These are phyloP conservation scores for Gaeumannomyces tritici DNA, from an alignment of 2,329 filamentous ascomycete genomes.

Conservation along the genomic window DNA sequence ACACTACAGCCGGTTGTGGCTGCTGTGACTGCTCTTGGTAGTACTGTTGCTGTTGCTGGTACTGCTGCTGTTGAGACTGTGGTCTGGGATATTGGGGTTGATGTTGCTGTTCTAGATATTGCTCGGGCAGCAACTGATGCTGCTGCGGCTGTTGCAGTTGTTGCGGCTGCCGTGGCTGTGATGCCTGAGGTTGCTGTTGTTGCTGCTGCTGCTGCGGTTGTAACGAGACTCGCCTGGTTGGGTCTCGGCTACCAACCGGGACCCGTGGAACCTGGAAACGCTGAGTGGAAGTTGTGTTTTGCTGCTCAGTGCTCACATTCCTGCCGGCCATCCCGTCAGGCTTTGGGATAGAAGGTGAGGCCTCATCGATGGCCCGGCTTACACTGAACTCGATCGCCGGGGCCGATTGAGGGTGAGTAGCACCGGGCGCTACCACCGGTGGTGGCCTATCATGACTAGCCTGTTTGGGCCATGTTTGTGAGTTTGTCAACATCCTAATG, in stretches of 20 bases:
- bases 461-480: slow-evolving; percentile 38
- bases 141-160: slow-evolving; percentile 8
- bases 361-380: slow-evolving; percentile 22
- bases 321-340: slow-evolving; percentile 28
- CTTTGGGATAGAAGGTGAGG: slow-evolving; percentile 27
- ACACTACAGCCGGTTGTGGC: neutral
- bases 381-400: slow-evolving; percentile 21
- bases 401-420: slow-evolving; percentile 31
- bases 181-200: slow-evolving; percentile 7
- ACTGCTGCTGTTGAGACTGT: slow-evolving; percentile 4
- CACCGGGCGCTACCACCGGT: slow-evolving; percentile 1
- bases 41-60: slow-evolving; percentile 5
- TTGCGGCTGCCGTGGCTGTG: neutral
- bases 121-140: neutral
- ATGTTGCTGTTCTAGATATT: neutral
- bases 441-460: slow-evolving; percentile 13
- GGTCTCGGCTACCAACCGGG: slow-evolving; percentile 24
- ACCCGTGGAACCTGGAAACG: slow-evolving; percentile 30
- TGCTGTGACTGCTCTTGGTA: slow-evolving; percentile 5
- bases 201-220: slow-evolving; percentile 12
- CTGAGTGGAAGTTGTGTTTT: slow-evolving; percentile 12
- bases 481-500: slow-evolving; percentile 18
- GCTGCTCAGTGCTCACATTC: slow-evolving; percentile 24
- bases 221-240: slow-evolving; percentile 3
- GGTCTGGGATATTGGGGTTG: slow-evolving; percentile 5